These are phyloP conservation scores for Pilasporangium apinafurcum DNA, from an alignment of 352 stramenopile genomes.

Conservation along the genomic window DNA sequence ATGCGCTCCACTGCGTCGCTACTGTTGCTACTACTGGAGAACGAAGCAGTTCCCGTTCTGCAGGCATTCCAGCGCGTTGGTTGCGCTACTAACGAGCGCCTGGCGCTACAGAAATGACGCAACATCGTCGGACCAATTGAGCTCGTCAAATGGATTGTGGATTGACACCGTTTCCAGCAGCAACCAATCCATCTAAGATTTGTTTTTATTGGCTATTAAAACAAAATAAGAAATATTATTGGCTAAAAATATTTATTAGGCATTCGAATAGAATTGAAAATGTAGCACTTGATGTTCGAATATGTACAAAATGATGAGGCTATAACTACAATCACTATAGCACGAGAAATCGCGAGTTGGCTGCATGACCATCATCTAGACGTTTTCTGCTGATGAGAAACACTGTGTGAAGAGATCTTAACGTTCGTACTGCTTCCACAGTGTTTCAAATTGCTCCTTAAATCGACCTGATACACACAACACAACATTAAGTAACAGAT, in stretches of 20 bases:
- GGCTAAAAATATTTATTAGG: constrained; percentile 18
- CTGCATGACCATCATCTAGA: too few species aligned
- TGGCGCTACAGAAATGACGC: constrained; percentile 23
- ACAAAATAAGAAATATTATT: constrained; percentile 11
- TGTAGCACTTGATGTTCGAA: too few species aligned
- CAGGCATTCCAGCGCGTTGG: constrained; percentile 8
- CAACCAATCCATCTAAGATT: too few species aligned
- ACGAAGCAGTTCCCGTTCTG: too few species aligned
- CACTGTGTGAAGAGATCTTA: constrained; percentile 9
- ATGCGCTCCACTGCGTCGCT: constrained; percentile 16
- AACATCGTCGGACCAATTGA: too few species aligned
- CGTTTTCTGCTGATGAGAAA: too few species aligned
- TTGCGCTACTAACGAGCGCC: constrained; percentile 7
- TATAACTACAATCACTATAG: too few species aligned
- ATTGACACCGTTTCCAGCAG: too few species aligned
- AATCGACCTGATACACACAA: constrained; percentile 28
- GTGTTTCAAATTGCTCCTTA: constrained; percentile 48
- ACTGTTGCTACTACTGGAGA: constrained; percentile 1
- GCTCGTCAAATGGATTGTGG: too few species aligned
- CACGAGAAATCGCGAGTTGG: too few species aligned
- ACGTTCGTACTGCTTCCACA: constrained; percentile 52
- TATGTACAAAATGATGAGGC: too few species aligned
- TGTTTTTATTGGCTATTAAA: constrained; percentile 6
- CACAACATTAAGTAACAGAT: background rate
- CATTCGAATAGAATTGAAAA: too few species aligned